A percentile compares a stretch with the other conserved stretches of the same genome.
phyloP scores from a whole-genome alignment of 306 rosid species.

The Casuarina cunninghamiana region DNA sequence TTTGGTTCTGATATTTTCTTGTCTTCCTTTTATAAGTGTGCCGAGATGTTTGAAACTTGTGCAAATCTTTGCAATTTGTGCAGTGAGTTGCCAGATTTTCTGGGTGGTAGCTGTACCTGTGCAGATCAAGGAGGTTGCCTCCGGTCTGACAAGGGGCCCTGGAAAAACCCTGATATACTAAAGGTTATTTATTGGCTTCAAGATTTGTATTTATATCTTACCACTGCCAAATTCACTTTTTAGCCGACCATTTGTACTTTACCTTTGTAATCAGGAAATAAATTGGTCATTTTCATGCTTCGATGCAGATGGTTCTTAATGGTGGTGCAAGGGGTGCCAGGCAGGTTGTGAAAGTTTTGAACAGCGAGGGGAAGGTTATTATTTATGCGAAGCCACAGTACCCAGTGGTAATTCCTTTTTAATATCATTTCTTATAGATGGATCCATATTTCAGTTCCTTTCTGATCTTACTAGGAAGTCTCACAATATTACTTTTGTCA shows the following conservation, averaged over 20 bases:
- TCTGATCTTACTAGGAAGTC: conserved; percentile 3
- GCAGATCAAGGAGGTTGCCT: conserved; percentile 91
- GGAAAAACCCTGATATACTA: conserved; percentile 89
- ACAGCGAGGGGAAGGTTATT: conserved; percentile 88
- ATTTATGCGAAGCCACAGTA: conserved; percentile 80
- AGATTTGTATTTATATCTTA: conserved; percentile 15
- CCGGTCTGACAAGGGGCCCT: conserved; percentile 96
- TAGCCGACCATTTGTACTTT: conserved; percentile 5
- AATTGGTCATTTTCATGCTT: conserved; percentile 26
- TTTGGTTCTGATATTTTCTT: conserved; percentile 4
- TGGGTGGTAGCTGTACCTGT: conserved; percentile 92
- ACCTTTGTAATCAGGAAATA: conserved; percentile 22
- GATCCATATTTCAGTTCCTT: not conserved
- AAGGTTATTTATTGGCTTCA: conserved; percentile 52
- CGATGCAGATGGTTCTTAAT: conserved; percentile 73
- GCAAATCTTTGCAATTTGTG: conserved; percentile 34
- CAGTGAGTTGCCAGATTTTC: conserved; percentile 95
- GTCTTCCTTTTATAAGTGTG: conserved; percentile 12
- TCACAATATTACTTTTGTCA: conserved; percentile 2
- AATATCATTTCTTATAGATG: conserved; percentile 7
- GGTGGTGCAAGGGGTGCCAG: conserved; percentile 79
- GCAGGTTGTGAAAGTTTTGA: conserved; percentile 85
- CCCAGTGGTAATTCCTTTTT: conserved; percentile 58
- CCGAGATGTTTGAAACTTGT: conserved; percentile 17
- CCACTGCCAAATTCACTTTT: not conserved